phyloP scores from a whole-genome alignment of 2,329 filamentous ascomycete species.

The Didymosphaeria variabile region DNA sequence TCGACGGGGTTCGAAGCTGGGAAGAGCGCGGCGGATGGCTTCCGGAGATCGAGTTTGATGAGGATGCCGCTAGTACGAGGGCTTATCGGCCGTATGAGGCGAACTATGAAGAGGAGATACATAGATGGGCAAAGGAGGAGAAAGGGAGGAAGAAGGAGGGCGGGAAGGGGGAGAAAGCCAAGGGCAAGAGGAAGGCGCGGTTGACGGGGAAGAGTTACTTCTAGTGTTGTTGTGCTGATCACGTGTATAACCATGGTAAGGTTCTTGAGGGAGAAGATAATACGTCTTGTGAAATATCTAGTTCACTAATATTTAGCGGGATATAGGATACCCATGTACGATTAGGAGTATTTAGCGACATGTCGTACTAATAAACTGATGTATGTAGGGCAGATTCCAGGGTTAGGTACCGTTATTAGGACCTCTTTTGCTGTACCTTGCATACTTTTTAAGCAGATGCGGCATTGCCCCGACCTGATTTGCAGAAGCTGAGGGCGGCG shows the following conservation, averaged over 20 bases:
- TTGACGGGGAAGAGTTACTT: constrained; percentile 42
- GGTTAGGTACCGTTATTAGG: neutral
- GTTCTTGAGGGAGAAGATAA: neutral
- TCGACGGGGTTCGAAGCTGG: constrained; percentile 41
- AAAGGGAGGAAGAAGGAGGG: constrained; percentile 24
- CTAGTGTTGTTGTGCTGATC: constrained; percentile 14
- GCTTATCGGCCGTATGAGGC: constrained; percentile 10
- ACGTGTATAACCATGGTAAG: neutral
- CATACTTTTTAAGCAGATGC: neutral
- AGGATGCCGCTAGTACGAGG: constrained; percentile 30
- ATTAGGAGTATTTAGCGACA: neutral
- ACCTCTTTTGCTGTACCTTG: neutral
- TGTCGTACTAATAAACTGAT: neutral
- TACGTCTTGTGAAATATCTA: neutral
- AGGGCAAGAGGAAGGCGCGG: constrained; percentile 35
- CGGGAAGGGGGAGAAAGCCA: constrained; percentile 31
- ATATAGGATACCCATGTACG: neutral
- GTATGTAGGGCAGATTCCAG: neutral
- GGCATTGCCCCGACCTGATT: too few species aligned
- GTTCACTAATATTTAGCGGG: neutral
- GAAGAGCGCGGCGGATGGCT: constrained; percentile 37
- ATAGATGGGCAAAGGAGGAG: constrained; percentile 22
- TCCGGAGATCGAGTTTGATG: constrained; percentile 26
- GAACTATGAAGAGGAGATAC: constrained; percentile 20
- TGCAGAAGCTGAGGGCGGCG: too few species aligned